Evolutionary conservation across 2,329 filamentous ascomycete genomes (phyloP).

Genomic region (Colletotrichum tofieldiae): DNA sequence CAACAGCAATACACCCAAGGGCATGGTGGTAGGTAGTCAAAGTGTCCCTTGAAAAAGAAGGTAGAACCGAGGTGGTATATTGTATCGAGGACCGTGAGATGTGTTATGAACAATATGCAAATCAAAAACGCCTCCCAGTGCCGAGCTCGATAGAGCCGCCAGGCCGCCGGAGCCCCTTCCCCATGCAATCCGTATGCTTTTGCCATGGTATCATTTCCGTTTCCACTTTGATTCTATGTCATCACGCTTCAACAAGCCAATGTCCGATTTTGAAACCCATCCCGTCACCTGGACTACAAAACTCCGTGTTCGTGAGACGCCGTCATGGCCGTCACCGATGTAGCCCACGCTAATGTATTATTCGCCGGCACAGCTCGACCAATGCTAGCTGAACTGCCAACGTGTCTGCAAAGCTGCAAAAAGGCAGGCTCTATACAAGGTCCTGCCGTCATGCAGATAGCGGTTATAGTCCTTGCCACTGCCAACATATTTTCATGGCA

Average conservation of each 20-base stretch:
- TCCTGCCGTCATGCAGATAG: neutral
- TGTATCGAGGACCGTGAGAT: constrained; percentile 3
- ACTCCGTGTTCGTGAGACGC: constrained; percentile 17
- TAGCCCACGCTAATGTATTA: neutral
- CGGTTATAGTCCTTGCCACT: neutral
- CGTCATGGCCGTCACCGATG: neutral
- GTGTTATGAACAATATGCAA: neutral
- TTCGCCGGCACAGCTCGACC: neutral
- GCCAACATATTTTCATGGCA: neutral
- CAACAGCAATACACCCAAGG: neutral
- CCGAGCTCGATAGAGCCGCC: neutral
- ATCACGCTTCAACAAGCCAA: constrained; percentile 10
- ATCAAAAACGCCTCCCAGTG: constrained; percentile 24
- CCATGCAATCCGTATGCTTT: constrained; percentile 42
- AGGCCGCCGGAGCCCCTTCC: neutral
- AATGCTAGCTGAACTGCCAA: neutral
- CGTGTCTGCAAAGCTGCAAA: neutral
- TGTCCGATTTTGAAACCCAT: constrained; percentile 15
- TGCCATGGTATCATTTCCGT: constrained; percentile 35
- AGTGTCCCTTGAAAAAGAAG: neutral
- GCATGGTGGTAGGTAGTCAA: neutral
- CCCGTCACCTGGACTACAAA: constrained; percentile 8
- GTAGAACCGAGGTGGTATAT: constrained; percentile 24
- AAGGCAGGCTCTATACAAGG: neutral
- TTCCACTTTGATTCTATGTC: constrained; percentile 22